These are phyloP conservation scores for Cryphonectria nitschkei DNA, from an alignment of 2,329 filamentous ascomycete genomes.

Conservation along the genomic window DNA sequence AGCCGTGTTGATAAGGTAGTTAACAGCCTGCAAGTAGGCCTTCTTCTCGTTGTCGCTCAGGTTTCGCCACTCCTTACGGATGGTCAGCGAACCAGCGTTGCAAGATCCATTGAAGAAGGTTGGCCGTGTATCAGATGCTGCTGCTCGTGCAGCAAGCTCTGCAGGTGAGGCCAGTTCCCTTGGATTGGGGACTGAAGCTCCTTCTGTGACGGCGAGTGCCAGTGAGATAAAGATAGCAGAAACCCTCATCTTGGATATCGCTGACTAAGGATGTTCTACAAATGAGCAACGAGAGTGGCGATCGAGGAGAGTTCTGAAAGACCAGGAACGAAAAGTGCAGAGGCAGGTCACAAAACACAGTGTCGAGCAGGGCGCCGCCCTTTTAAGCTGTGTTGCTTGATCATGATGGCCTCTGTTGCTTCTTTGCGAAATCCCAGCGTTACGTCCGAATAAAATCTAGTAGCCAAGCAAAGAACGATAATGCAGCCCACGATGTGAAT, in stretches of 20 bases:
- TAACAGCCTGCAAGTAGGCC: slow-evolving; percentile 6
- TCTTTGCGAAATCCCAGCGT: background rate
- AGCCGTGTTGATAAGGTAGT: slow-evolving; percentile 12
- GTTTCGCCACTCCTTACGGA: slow-evolving; percentile 16
- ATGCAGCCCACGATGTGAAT: background rate
- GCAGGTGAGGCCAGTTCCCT: background rate
- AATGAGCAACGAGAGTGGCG: background rate
- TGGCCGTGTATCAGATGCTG: background rate
- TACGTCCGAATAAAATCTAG: background rate
- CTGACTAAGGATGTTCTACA: background rate
- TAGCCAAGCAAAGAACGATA: background rate
- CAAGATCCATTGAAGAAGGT: slow-evolving; percentile 21
- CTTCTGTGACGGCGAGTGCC: background rate
- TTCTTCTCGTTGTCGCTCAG: slow-evolving; percentile 14
- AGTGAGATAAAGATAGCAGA: background rate
- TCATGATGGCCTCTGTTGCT: background rate
- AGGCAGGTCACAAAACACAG: background rate
- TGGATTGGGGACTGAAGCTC: background rate
- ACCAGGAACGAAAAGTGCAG: background rate
- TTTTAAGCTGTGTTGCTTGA: background rate
- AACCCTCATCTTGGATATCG: background rate
- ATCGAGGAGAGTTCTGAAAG: background rate
- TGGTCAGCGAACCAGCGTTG: slow-evolving; percentile 6
- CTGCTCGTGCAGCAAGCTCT: background rate
- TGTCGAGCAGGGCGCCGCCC: background rate